Percentiles rank a stretch among this genome's conserved stretches.
These are phyloP conservation scores for Alternaria sp. DNA, from an alignment of 2,329 filamentous ascomycete species.

Conservation along the genomic window DNA sequence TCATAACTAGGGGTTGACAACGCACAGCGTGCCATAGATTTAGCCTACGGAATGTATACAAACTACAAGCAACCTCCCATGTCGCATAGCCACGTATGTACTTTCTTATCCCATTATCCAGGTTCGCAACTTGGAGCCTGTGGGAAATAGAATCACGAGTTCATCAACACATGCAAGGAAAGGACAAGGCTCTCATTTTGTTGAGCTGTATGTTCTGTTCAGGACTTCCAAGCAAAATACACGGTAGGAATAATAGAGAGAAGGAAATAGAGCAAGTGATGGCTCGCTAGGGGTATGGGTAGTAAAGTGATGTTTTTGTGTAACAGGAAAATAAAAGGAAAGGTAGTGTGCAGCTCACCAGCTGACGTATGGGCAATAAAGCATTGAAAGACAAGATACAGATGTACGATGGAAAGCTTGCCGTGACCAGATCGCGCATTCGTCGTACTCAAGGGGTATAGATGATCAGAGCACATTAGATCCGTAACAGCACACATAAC, in stretches of 20 bases:
- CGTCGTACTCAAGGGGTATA: slow-evolving; percentile 29
- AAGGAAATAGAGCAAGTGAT: background rate
- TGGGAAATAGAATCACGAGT: background rate
- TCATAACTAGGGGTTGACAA: background rate
- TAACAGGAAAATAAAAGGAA: slow-evolving; percentile 4
- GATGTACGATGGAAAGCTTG: background rate
- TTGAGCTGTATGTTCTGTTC: background rate
- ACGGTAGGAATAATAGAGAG: background rate
- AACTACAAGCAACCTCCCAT: slow-evolving; percentile 9
- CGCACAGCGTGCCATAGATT: slow-evolving; percentile 7
- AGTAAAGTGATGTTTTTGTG: slow-evolving; percentile 3
- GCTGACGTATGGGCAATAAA: slow-evolving; percentile 8
- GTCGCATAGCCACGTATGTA: background rate
- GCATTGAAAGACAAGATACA: background rate
- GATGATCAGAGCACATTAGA: slow-evolving; percentile 25
- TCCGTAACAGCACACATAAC: slow-evolving; percentile 23
- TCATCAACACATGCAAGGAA: background rate
- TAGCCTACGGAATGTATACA: slow-evolving; percentile 7
- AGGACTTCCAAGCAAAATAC: slow-evolving; percentile 1
- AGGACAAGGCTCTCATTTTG: background rate
- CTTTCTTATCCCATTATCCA: background rate
- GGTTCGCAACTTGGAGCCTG: background rate
- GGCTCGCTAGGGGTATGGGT: slow-evolving; percentile 7
- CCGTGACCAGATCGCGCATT: slow-evolving; percentile 21
- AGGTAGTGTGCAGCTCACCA: slow-evolving; percentile 3